Conservation (phyloP, 345 rosid species). For the Dipteronia dyeriana region DNA sequence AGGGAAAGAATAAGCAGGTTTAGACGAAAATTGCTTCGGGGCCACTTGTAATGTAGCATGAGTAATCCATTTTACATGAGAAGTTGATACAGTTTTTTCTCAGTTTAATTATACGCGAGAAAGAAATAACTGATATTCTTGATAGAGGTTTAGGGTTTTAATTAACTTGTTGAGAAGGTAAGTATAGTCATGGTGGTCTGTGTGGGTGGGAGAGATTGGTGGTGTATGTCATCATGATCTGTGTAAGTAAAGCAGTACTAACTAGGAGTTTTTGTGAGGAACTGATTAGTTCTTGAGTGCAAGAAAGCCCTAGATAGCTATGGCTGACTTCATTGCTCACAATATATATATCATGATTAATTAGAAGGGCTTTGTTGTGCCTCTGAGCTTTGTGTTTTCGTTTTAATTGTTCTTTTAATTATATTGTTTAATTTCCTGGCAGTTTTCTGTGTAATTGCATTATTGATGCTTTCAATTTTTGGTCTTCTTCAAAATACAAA, state of each 20-base stretch:
- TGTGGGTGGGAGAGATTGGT: conserved; percentile 8
- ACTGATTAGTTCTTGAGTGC: conserved; percentile 9
- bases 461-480: no score
- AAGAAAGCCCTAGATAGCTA: conserved; percentile 8
- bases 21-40: background rate
- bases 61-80: no score
- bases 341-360: no score
- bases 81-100: no score
- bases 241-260: conserved; percentile 7
- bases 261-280: conserved; percentile 4
- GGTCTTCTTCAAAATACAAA: no score
- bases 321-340: conserved; percentile 11
- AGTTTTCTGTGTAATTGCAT: no score
- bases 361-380: no score
- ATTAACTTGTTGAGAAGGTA: conserved; percentile 13
- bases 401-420: no score
- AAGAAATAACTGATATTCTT: background rate
- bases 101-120: background rate
- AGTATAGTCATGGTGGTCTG: background rate
- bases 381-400: no score
- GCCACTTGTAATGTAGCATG: no score
- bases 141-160: background rate
- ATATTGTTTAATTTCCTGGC: no score
- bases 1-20: conserved; percentile 20
- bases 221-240: no score